Evolutionary conservation across 129 eudicot genomes (phyloP).

Genomic region (Silybum marianum): DNA sequence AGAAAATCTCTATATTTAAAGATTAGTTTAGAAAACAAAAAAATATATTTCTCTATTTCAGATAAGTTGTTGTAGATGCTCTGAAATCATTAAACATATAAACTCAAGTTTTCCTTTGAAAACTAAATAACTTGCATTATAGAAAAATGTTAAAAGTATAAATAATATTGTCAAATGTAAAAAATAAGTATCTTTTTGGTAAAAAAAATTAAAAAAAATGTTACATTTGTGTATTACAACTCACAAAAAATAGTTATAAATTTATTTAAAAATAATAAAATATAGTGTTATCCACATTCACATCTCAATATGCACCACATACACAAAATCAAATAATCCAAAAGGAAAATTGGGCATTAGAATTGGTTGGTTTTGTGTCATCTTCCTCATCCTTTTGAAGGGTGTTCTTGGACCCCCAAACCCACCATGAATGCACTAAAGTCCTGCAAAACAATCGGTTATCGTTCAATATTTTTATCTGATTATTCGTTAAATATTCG

Average conservation of each 20-base stretch:
- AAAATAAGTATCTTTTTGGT: background rate
- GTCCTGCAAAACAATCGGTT: constrained; percentile 16
- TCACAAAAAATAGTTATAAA: background rate
- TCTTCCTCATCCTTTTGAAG: constrained; percentile 14
- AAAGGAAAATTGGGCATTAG: background rate
- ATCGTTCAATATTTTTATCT: constrained; percentile 15
- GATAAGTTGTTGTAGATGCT: no score
- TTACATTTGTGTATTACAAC: background rate
- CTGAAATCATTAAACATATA: no score
- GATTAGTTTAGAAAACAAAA: no score
- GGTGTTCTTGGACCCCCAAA: constrained; percentile 8
- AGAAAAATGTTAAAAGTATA: no score
- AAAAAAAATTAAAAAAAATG: no score
- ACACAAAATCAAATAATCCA: constrained; percentile 27
- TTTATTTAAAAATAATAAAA: background rate
- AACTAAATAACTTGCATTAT: background rate
- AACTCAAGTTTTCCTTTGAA: background rate
- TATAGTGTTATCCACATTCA: constrained; percentile 37
- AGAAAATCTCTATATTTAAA: no score
- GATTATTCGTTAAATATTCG: background rate
- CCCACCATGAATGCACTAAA: constrained; percentile 42
- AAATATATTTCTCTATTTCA: no score
- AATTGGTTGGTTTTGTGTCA: constrained; percentile 13
- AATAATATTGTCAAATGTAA: background rate
- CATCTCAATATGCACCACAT: constrained; percentile 44